Conservation (phyloP, 2,329 filamentous ascomycete species). For the Sordariomycetes sp. region DNA sequence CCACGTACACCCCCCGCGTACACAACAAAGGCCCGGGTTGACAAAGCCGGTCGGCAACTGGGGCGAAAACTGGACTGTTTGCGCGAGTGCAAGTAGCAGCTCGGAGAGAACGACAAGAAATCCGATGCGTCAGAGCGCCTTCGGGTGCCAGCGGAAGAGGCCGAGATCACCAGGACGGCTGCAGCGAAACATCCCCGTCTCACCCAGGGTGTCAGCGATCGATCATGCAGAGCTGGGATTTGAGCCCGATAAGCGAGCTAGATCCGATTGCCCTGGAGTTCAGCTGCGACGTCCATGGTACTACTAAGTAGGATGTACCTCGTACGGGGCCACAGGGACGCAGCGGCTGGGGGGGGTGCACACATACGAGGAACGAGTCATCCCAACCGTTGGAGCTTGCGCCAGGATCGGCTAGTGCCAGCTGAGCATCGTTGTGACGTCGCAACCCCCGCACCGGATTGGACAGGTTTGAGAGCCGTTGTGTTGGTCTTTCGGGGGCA, state of each 20-base stretch:
- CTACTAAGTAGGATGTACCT: neutral
- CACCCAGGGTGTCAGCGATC: neutral
- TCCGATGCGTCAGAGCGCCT: neutral
- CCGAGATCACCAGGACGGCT: neutral
- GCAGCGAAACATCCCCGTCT: neutral
- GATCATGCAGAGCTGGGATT: neutral
- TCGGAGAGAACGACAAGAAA: neutral
- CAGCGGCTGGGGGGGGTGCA: too few relatives aligned
- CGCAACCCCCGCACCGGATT: neutral
- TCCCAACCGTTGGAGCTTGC: neutral
- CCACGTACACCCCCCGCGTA: too few relatives aligned
- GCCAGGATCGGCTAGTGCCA: neutral
- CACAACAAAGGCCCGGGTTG: too few relatives aligned
- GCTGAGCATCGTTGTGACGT: neutral
- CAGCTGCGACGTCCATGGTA: neutral
- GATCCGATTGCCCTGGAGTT: neutral
- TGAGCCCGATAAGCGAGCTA: neutral
- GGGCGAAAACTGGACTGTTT: too few relatives aligned
- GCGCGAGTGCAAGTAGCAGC: too few relatives aligned
- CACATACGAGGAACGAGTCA: too few relatives aligned
- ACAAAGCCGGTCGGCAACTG: too few relatives aligned
- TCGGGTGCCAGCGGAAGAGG: neutral
- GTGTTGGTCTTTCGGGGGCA: neutral
- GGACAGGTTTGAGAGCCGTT: neutral
- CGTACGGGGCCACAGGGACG: too few relatives aligned